Percentiles rank a stretch among this genome's conserved stretches.
These are phyloP conservation scores for Lactifluus piperatus DNA, from an alignment of 768 basidiomycete species.

Conservation along the genomic window DNA sequence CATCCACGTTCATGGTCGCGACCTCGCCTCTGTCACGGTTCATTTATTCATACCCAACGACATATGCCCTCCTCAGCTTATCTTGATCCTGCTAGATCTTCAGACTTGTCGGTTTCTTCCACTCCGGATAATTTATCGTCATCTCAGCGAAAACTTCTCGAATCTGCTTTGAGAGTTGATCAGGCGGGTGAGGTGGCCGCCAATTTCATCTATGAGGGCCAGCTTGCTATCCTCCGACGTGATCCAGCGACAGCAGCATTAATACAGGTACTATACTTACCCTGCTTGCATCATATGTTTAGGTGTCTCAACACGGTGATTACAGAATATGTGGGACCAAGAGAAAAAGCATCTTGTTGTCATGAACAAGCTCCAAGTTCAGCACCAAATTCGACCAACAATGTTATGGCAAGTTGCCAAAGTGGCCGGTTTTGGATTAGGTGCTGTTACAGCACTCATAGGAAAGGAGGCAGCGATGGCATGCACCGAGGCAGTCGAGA, in stretches of 20 bases:
- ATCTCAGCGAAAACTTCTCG: constrained; percentile 42
- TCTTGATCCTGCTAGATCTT: constrained; percentile 30
- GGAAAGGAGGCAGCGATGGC: constrained; percentile 96
- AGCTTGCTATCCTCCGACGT: constrained; percentile 60
- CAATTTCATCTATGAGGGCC: constrained; percentile 92
- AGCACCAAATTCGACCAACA: constrained; percentile 82
- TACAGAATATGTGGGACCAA: constrained; percentile 96
- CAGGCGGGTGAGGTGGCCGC: constrained; percentile 95
- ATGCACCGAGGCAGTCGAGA: constrained; percentile 96
- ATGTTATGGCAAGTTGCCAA: constrained; percentile 78
- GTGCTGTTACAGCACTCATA: constrained; percentile 77
- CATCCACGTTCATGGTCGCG: background rate
- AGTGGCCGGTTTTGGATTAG: constrained; percentile 78
- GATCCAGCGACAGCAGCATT: constrained; percentile 50
- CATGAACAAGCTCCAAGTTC: constrained; percentile 76
- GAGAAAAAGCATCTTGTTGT: constrained; percentile 86
- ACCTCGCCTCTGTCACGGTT: background rate
- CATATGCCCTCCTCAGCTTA: constrained; percentile 40
- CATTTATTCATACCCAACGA: constrained; percentile 9
- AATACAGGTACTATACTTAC: constrained; percentile 59
- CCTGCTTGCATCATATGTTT: background rate
- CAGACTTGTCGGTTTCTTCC: constrained; percentile 37
- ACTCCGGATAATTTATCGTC: constrained; percentile 47
- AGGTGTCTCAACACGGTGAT: background rate
- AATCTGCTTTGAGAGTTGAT: constrained; percentile 78